Conservation (phyloP, 495 filamentous ascomycete species). For the Chaetomium cochliodes region DNA sequence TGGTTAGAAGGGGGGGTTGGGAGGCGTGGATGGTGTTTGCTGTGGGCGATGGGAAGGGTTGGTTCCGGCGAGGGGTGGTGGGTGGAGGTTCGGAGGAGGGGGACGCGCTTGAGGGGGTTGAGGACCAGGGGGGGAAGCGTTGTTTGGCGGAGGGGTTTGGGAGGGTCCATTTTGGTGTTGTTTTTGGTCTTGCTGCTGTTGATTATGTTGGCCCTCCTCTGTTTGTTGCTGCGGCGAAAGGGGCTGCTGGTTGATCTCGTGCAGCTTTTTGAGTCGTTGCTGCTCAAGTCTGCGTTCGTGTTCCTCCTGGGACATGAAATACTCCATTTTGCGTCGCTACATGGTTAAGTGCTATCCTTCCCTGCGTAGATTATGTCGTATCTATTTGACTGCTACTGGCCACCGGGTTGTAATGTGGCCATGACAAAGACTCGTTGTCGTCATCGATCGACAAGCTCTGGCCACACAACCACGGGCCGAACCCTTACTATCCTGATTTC, state of each 20-base stretch:
- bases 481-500: too few relatives aligned
- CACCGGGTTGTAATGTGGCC: neutral
- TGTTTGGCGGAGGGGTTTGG: conserved; percentile 11
- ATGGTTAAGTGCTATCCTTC: neutral
- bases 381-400: neutral
- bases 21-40: conserved; percentile 25
- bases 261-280: conserved; percentile 6
- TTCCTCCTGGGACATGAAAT: conserved; percentile 23
- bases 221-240: neutral
- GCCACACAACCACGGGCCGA: too few relatives aligned
- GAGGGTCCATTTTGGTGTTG: neutral
- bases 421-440: conserved; percentile 8
- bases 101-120: conserved; percentile 28
- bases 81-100: conserved; percentile 26
- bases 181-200: neutral
- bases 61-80: conserved; percentile 20
- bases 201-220: neutral
- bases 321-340: conserved; percentile 19
- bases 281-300: conserved; percentile 8
- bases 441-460: conserved; percentile 9
- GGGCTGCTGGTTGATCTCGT: neutral
- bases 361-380: neutral
- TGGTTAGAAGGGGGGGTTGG: neutral
- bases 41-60: conserved; percentile 20
- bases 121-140: conserved; percentile 24